These are phyloP conservation scores for Pyrenopolyporus hunteri DNA, from an alignment of 495 filamentous ascomycete species.

Conservation along the genomic window DNA sequence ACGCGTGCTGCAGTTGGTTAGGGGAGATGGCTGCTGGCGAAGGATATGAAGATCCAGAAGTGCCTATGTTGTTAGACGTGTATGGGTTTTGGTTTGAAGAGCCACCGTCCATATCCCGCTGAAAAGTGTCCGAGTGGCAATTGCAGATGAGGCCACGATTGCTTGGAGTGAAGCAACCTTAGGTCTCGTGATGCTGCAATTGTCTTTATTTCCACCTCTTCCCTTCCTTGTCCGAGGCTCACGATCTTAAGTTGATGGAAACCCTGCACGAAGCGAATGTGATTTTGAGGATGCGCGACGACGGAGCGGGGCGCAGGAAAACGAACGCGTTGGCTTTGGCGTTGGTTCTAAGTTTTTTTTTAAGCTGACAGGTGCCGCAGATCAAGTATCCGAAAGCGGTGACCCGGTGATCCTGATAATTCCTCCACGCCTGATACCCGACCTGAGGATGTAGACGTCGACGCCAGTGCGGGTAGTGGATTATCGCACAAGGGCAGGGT, in stretches of 20 bases:
- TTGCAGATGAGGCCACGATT: slow-evolving; percentile 39
- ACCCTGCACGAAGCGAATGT: slow-evolving; percentile 8
- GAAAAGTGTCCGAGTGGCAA: slow-evolving; percentile 22
- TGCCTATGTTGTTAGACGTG: slow-evolving; percentile 44
- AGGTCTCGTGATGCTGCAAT: slow-evolving; percentile 29
- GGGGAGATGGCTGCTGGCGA: slow-evolving; percentile 63
- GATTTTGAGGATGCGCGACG: slow-evolving; percentile 22
- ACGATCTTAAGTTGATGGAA: slow-evolving; percentile 20
- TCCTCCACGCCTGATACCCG: slow-evolving; percentile 45
- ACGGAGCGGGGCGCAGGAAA: slow-evolving; percentile 6
- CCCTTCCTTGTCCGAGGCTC: slow-evolving; percentile 10
- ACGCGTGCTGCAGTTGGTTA: slow-evolving; percentile 65
- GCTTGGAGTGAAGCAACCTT: slow-evolving; percentile 35
- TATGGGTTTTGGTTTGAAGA: slow-evolving; percentile 41
- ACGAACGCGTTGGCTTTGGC: slow-evolving; percentile 17
- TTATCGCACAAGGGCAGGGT: slow-evolving; percentile 34
- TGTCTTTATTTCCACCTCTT: slow-evolving; percentile 19
- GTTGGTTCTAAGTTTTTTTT: too few relatives aligned
- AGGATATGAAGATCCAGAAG: slow-evolving; percentile 43
- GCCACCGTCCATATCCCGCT: slow-evolving; percentile 44
- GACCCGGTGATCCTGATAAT: slow-evolving; percentile 29
- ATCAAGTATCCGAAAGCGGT: slow-evolving; percentile 17
- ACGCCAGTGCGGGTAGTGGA: slow-evolving; percentile 39
- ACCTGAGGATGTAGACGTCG: slow-evolving; percentile 34
- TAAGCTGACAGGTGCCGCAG: slow-evolving; percentile 21